A percentile compares a stretch with the other conserved stretches of the same genome.
phyloP scores from a whole-genome alignment of 306 rosid species.

The Neltuma alba region DNA sequence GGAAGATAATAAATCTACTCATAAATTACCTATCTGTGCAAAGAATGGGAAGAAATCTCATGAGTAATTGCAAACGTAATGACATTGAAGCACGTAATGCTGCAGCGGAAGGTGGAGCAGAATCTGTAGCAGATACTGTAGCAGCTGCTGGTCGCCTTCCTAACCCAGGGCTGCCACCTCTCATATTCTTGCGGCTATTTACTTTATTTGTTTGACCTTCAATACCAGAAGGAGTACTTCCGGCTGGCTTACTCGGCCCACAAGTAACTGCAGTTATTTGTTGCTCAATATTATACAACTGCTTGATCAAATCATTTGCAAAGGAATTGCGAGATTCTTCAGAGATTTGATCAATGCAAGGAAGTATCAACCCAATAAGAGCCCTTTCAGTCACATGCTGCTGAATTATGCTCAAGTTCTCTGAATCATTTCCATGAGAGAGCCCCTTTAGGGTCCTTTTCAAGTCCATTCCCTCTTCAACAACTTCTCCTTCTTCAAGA shows the following conservation, averaged over 20 bases:
- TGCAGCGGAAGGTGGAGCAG: constrained; percentile 71
- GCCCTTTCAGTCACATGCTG: constrained; percentile 84
- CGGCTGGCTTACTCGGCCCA: constrained; percentile 68
- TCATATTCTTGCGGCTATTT: constrained; percentile 67
- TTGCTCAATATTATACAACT: constrained; percentile 73
- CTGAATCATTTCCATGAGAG: constrained; percentile 52
- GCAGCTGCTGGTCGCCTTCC: constrained; percentile 65
- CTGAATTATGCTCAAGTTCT: constrained; percentile 49
- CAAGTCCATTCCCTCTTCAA: constrained; percentile 65
- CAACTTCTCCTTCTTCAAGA: constrained; percentile 96
- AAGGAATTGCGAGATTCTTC: constrained; percentile 85
- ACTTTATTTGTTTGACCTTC: constrained; percentile 76
- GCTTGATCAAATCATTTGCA: constrained; percentile 88
- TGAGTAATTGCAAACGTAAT: constrained; percentile 75
- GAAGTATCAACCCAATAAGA: constrained; percentile 74
- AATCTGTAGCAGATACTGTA: constrained; percentile 45
- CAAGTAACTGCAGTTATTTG: constrained; percentile 68
- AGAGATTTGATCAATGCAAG: constrained; percentile 92
- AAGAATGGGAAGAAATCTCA: constrained; percentile 88
- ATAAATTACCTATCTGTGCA: constrained; percentile 70
- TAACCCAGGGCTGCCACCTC: constrained; percentile 85
- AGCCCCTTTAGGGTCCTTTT: constrained; percentile 55
- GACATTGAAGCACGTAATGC: constrained; percentile 84
- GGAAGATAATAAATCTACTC: constrained; percentile 15
- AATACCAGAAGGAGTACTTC: constrained; percentile 59